Evolutionary conservation across 2,329 filamentous ascomycete species (phyloP).

Genomic region (Ascochyta fabae): DNA sequence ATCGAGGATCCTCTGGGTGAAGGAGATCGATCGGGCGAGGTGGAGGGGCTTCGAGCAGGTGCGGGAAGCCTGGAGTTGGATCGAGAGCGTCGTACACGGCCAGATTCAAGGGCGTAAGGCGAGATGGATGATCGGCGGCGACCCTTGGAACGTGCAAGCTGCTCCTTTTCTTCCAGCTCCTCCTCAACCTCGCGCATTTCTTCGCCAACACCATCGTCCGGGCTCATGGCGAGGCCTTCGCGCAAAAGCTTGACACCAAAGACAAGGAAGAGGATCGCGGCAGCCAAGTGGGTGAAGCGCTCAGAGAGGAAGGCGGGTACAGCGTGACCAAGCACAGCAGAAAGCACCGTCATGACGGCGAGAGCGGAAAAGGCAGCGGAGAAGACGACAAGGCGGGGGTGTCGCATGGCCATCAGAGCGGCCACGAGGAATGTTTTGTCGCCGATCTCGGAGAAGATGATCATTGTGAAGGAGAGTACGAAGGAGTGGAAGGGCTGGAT

Average conservation of each 20-base stretch:
- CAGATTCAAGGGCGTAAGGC: slow-evolving; percentile 81
- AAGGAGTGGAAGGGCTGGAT: slow-evolving; percentile 88
- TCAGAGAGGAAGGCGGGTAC: slow-evolving; percentile 90
- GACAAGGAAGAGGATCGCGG: slow-evolving; percentile 82
- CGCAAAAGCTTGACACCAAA: slow-evolving; percentile 85
- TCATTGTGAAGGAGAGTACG: slow-evolving; percentile 93
- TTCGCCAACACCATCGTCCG: slow-evolving; percentile 88
- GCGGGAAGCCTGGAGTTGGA: slow-evolving; percentile 80
- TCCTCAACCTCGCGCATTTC: slow-evolving; percentile 98
- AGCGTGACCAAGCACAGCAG: slow-evolving; percentile 88
- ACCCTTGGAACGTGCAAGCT: slow-evolving; percentile 68
- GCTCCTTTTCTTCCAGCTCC: slow-evolving; percentile 93
- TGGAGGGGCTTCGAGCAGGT: slow-evolving; percentile 79
- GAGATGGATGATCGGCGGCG: slow-evolving; percentile 72
- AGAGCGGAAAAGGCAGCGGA: slow-evolving; percentile 91
- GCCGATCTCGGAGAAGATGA: slow-evolving; percentile 92
- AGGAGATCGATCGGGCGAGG: slow-evolving; percentile 48
- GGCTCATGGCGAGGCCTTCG: slow-evolving; percentile 87
- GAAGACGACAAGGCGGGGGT: slow-evolving; percentile 91
- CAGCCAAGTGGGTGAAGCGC: slow-evolving; percentile 86
- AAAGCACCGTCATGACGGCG: slow-evolving; percentile 92
- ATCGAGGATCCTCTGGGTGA: slow-evolving; percentile 62
- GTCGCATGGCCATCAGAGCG: slow-evolving; percentile 98
- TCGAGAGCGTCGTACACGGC: slow-evolving; percentile 74
- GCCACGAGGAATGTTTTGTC: slow-evolving; percentile 99